phyloP scores from a whole-genome alignment of 768 basidiomycete genomes.

The Tricholoma saponaceum region DNA sequence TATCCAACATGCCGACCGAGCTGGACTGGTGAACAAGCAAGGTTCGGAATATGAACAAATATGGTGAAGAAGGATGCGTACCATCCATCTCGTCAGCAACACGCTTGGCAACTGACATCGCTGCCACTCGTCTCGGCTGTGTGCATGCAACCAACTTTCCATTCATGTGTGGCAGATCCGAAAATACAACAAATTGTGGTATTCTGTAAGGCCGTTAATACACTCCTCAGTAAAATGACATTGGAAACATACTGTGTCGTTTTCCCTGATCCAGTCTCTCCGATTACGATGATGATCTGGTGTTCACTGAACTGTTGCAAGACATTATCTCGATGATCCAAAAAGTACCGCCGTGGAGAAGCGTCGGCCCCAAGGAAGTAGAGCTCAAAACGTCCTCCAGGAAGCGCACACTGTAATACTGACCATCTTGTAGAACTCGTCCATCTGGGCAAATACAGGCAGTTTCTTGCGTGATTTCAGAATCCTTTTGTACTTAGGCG shows the following conservation, averaged over 20 bases:
- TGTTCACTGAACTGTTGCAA: conserved; percentile 59
- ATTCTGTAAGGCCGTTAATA: conserved; percentile 51
- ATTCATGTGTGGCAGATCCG: conserved; percentile 86
- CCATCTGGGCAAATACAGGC: conserved; percentile 91
- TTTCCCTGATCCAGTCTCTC: conserved; percentile 95
- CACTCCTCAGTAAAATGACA: background rate
- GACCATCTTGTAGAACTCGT: conserved; percentile 87
- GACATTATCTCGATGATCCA: conserved; percentile 21
- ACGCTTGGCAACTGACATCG: conserved; percentile 97
- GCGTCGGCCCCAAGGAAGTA: conserved; percentile 33
- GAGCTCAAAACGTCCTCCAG: conserved; percentile 41
- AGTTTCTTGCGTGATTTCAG: conserved; percentile 80
- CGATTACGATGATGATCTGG: conserved; percentile 88
- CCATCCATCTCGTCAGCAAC: conserved; percentile 99
- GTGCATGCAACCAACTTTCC: conserved; percentile 95
- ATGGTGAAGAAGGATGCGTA: conserved; percentile 33
- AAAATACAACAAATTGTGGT: conserved; percentile 93
- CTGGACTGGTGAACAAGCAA: conserved; percentile 48
- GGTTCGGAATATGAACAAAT: conserved; percentile 1
- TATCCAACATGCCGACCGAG: conserved; percentile 96
- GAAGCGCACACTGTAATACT: conserved; percentile 30
- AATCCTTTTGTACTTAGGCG: conserved; percentile 81
- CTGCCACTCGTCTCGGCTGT: conserved; percentile 93
- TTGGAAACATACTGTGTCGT: conserved; percentile 74
- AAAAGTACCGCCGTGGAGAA: conserved; percentile 16